These are phyloP conservation scores for Russula griseocarnosa DNA, from an alignment of 768 basidiomycete genomes.

Conservation along the genomic window DNA sequence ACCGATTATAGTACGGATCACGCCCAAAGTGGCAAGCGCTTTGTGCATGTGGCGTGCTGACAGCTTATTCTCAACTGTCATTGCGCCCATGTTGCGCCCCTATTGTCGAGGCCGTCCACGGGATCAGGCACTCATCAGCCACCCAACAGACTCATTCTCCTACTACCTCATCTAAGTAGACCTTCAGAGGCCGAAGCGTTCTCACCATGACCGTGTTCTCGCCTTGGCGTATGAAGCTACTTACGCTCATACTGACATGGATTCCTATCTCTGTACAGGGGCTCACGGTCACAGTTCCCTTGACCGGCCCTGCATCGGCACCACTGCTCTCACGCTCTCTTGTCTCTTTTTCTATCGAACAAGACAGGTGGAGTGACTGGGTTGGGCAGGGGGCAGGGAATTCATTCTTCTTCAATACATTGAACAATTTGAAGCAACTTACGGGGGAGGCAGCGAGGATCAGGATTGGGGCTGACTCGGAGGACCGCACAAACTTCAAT, in stretches of 20 bases:
- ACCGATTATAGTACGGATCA: neutral
- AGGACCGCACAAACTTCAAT: constrained; percentile 57
- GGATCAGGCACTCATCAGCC: neutral
- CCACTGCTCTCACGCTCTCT: constrained; percentile 31
- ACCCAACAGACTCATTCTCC: no score
- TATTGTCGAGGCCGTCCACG: neutral
- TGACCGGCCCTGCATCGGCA: constrained; percentile 8
- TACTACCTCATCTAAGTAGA: neutral
- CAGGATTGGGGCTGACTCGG: constrained; percentile 52
- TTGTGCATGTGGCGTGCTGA: neutral
- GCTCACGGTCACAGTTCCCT: constrained; percentile 15
- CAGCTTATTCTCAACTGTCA: neutral
- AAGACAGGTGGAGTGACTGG: constrained; percentile 71
- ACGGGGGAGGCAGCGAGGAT: constrained; percentile 53
- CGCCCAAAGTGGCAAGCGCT: neutral
- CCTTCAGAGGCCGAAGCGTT: neutral
- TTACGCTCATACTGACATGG: neutral
- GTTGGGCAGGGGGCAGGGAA: constrained; percentile 49
- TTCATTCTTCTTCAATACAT: constrained; percentile 55
- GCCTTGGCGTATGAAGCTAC: neutral
- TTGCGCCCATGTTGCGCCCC: neutral
- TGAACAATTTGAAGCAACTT: constrained; percentile 52
- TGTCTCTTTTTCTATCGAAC: constrained; percentile 64
- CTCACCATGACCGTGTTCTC: neutral
- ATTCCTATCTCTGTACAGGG: constrained; percentile 4